Evolutionary conservation across 225 moss, liverwort and hornwort genomes (phyloP).

Genomic region (Ulota crispa): DNA sequence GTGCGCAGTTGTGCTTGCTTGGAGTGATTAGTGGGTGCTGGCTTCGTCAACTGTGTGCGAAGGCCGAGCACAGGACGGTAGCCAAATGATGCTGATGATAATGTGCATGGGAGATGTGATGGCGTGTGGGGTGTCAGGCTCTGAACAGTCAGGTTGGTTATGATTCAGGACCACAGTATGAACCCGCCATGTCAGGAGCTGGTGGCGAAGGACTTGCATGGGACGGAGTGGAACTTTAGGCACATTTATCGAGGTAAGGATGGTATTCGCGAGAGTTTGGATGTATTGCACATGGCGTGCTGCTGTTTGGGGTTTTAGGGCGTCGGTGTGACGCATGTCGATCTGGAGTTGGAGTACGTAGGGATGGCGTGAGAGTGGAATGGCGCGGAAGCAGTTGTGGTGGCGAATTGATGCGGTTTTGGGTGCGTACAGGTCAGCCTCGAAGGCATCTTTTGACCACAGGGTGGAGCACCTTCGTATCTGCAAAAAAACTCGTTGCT

Average conservation of each 20-base stretch:
- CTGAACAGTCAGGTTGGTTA: not conserved
- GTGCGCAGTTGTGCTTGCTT: constrained; percentile 3
- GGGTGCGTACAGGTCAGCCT: constrained; percentile 66
- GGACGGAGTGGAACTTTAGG: constrained; percentile 80
- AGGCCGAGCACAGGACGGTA: not conserved
- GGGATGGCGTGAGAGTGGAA: too few relatives aligned
- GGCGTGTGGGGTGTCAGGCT: not conserved
- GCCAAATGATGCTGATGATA: not conserved
- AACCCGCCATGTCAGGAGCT: constrained; percentile 83
- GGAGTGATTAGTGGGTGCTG: constrained; percentile 8
- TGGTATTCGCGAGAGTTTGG: not conserved
- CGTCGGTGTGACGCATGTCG: not conserved
- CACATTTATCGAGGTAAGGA: constrained; percentile 82
- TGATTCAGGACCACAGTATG: constrained; percentile 65
- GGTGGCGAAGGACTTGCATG: constrained; percentile 83
- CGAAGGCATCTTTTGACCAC: constrained; percentile 92
- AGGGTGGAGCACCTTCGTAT: constrained; percentile 98
- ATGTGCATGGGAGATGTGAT: not conserved
- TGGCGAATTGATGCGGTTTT: not conserved
- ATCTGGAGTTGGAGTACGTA: not conserved
- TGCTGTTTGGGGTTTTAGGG: not conserved
- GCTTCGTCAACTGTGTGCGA: not conserved
- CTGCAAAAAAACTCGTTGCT: constrained; percentile 81
- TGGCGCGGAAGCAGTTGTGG: not conserved
- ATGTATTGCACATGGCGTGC: not conserved